phyloP scores from a whole-genome alignment of 257 asterid genomes.

The Solanum piurae region DNA sequence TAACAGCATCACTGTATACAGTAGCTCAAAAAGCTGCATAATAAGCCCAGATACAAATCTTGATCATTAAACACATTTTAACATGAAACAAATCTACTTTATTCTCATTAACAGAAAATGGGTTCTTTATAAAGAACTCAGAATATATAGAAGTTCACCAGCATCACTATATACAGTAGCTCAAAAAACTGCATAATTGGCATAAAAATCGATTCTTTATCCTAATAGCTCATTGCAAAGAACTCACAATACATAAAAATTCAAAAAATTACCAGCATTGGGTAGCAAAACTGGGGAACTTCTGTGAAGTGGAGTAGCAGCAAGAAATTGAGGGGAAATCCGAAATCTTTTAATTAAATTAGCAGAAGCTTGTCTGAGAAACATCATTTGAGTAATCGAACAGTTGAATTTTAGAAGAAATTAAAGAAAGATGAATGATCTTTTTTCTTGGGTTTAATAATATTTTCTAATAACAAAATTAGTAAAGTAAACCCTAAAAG shows the following conservation, averaged over 20 bases:
- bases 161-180: not conserved
- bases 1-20: not conserved
- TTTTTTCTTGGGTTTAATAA: not conserved
- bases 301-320: conserved; percentile 2
- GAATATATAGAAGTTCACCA: not conserved
- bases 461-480: not conserved
- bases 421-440: not conserved
- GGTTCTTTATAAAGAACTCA: not conserved
- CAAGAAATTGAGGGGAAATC: conserved; percentile 1
- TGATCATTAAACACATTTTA: not conserved
- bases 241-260: not conserved
- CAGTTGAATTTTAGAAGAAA: not conserved
- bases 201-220: not conserved
- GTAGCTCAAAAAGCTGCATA: not conserved
- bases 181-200: not conserved
- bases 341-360: conserved; percentile 24
- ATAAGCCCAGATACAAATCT: not conserved
- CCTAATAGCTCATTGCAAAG: not conserved
- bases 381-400: conserved; percentile 16
- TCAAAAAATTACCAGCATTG: conserved; percentile 28
- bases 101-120: not conserved
- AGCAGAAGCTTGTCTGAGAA: conserved; percentile 28
- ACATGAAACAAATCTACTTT: not conserved
- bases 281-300: conserved; percentile 13
- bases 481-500: not conserved